phyloP scores from a whole-genome alignment of 345 rosid genomes.

The Laguncularia racemosa region DNA sequence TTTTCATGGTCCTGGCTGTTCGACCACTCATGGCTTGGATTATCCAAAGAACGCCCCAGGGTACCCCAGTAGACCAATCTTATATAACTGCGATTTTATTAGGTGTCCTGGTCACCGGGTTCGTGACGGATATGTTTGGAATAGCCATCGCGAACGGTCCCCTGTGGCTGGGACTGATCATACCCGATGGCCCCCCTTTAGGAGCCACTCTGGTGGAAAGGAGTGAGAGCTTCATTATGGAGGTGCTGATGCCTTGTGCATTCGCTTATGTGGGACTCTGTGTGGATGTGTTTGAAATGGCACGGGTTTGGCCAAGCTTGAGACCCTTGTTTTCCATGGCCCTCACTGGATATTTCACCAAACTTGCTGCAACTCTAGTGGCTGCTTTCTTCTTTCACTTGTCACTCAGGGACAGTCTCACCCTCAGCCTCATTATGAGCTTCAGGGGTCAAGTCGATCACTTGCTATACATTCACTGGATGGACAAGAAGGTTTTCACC shows the following conservation, averaged over 20 bases:
- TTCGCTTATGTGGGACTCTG: constrained; percentile 19
- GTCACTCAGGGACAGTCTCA: constrained; percentile 23
- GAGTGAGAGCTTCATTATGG: constrained; percentile 21
- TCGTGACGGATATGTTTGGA: constrained; percentile 16
- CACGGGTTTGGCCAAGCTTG: background rate
- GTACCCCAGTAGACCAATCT: no score
- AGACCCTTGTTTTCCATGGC: background rate
- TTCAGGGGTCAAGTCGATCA: constrained; percentile 25
- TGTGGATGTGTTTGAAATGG: constrained; percentile 7
- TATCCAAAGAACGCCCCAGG: no score
- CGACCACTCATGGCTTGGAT: no score
- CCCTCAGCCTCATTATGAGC: constrained; percentile 30
- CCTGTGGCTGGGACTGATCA: constrained; percentile 24
- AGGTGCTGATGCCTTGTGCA: constrained; percentile 22
- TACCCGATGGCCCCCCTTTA: constrained; percentile 27
- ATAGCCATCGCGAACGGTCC: constrained; percentile 9
- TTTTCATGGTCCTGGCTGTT: no score
- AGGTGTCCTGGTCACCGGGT: background rate
- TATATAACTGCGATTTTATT: background rate
- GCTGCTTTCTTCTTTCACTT: constrained; percentile 19
- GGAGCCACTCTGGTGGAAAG: constrained; percentile 28
- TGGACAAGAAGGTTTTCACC: constrained; percentile 11
- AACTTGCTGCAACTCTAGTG: constrained; percentile 18
- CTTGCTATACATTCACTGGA: constrained; percentile 6
- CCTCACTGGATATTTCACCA: constrained; percentile 11